Evolutionary conservation across 1,139 yeast genomes (phyloP), one percentile per base, ranked within the genome.

Genomic region (Arxiozyma slooffiae): DNA sequence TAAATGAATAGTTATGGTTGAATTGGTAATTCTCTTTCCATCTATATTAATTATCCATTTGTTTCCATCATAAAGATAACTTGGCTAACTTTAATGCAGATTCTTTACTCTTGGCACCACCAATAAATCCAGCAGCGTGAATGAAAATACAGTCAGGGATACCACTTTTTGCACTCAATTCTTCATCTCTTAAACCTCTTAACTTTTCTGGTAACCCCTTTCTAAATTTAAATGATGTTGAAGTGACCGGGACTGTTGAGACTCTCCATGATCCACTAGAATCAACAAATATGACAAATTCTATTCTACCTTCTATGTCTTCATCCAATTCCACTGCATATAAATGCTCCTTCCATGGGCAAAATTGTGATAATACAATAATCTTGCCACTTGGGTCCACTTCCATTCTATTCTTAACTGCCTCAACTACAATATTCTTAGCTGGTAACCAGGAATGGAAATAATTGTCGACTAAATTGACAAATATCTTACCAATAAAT

Each of bases 101-200:
- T 48, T 88, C 97, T 58, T 76, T 72, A 36, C 95, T 76, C 63
- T 81, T 76, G 54, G 94, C 88, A 49, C 99, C 99, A 38, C 98
- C 98, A 65, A 92, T 92, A 70, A 92, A 92, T 0, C 99, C 98
- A 45, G 96, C 87, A 44, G 97, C 97, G 62, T 92, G 99, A 51
- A 94, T 81, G 66, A 92, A 92, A 36, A 90, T 81, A 65, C 96
- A 86, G 3, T 87, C 96, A 21, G 79, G 81, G 52, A 92, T 78
- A 20, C 95, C 96, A 39, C 89, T 73, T 59, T 77, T 71, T 56
- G 81, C 74, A 56, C 85, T 79, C 60, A 92, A 76, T 44, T 75
- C 85, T 37, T 85, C 90, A 65, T 92, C 98, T 64, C 98, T 80
- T 48, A 90, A 72, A 34, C 99, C 99, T 73, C 98, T 80, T 89